A percentile compares a stretch with the other conserved stretches of the same genome.
Conservation (phyloP, 306 rosid species). For the Dicorynia guianensis region DNA sequence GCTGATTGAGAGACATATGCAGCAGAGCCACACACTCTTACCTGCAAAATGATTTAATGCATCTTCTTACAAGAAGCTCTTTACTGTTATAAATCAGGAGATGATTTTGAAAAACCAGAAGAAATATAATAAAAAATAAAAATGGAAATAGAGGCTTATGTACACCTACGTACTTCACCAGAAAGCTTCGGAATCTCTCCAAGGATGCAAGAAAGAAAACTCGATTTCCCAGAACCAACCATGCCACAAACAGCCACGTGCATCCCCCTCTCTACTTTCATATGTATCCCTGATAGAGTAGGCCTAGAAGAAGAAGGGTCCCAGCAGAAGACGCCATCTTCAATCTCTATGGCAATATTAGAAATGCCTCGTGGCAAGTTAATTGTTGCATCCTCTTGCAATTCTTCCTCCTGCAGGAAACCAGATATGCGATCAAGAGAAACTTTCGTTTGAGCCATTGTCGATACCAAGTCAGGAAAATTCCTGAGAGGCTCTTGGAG, state of each 20-base stretch:
- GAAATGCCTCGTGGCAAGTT: slow-evolving; percentile 67
- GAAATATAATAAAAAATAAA: slow-evolving; percentile 30
- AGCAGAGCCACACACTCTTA: slow-evolving; percentile 75
- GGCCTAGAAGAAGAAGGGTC: slow-evolving; percentile 68
- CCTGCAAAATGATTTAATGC: slow-evolving; percentile 55
- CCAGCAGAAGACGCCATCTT: slow-evolving; percentile 74
- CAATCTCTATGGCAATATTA: slow-evolving; percentile 69
- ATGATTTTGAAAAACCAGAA: slow-evolving; percentile 23
- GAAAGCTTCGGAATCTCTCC: slow-evolving; percentile 86
- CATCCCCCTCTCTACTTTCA: slow-evolving; percentile 80
- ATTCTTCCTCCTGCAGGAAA: slow-evolving; percentile 86
- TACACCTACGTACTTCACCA: slow-evolving; percentile 75
- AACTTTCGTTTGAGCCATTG: slow-evolving; percentile 95
- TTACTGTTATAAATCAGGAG: slow-evolving; percentile 15
- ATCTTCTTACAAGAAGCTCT: slow-evolving; percentile 28
- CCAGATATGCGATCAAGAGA: slow-evolving; percentile 84
- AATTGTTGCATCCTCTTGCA: slow-evolving; percentile 80
- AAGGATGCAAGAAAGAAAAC: slow-evolving; percentile 84
- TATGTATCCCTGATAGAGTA: slow-evolving; percentile 68
- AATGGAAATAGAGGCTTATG: slow-evolving; percentile 23
- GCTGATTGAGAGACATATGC: slow-evolving; percentile 96
- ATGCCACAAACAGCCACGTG: slow-evolving; percentile 86
- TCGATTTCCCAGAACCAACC: slow-evolving; percentile 92
- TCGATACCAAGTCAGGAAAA: slow-evolving; percentile 91
- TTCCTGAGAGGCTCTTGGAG: slow-evolving; percentile 95